These are phyloP conservation scores for Leavenworthia alabamica DNA, from an alignment of 345 rosid species.

Conservation along the genomic window DNA sequence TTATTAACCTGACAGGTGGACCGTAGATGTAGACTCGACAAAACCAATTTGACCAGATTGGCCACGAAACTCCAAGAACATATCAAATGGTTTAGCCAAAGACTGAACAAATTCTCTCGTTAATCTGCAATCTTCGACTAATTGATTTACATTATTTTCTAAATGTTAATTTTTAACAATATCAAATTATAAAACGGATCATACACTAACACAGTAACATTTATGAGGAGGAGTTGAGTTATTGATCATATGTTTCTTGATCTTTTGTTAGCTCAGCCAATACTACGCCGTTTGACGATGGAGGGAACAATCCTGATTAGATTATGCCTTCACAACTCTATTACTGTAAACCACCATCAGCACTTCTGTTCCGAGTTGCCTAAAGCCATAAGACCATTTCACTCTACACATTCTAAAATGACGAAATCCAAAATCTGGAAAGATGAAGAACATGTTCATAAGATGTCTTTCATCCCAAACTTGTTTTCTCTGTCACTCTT, in stretches of 20 bases:
- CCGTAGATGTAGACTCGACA: neutral
- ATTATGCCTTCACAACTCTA: neutral
- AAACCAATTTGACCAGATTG: neutral
- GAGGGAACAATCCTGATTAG: constrained; percentile 4
- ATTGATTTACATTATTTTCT: neutral
- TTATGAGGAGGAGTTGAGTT: neutral
- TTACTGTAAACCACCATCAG: constrained; percentile 46
- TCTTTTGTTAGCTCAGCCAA: neutral
- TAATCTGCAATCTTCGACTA: neutral
- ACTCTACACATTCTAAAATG: neutral
- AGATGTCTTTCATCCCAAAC: constrained; percentile 71
- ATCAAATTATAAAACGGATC: neutral
- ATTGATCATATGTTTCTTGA: neutral
- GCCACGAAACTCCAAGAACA: neutral
- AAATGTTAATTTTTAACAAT: neutral
- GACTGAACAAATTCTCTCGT: neutral
- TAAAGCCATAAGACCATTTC: constrained; percentile 31
- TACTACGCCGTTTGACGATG: neutral
- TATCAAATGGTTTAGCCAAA: neutral
- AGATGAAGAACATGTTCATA: neutral
- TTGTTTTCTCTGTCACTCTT: constrained; percentile 86
- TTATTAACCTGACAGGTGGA: neutral
- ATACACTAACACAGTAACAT: no score
- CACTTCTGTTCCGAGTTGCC: constrained; percentile 86
- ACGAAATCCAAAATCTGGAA: neutral